phyloP scores from a whole-genome alignment of 495 filamentous ascomycete species.

The Apiosordaria backusii region DNA sequence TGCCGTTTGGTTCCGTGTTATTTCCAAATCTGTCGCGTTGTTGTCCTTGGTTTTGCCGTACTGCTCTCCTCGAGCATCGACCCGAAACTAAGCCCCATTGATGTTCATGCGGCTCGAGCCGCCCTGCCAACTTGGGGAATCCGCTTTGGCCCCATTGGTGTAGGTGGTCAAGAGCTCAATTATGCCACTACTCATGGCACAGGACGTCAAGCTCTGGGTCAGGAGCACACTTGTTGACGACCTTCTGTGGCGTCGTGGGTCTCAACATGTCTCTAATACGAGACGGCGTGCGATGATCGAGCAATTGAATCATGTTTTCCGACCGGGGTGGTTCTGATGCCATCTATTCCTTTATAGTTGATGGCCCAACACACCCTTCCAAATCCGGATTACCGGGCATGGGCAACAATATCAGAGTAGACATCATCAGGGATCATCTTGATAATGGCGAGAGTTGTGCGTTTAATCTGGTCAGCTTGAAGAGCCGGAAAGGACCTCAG shows the following conservation, averaged over 20 bases:
- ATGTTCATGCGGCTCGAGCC: not conserved
- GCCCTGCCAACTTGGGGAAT: not conserved
- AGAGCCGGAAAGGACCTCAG: conserved; percentile 85
- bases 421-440: conserved; percentile 83
- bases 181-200: not conserved
- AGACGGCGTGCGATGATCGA: not conserved
- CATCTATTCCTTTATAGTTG: not conserved
- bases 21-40: not conserved
- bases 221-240: not conserved
- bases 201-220: not conserved
- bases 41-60: not conserved
- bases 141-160: not conserved
- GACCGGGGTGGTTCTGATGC: not conserved
- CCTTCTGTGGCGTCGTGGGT: not conserved
- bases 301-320: too few relatives aligned
- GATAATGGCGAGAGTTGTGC: conserved; percentile 71
- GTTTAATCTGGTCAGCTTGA: conserved; percentile 75
- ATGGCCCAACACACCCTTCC: not conserved
- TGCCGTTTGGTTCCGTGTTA: not conserved
- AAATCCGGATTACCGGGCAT: conserved; percentile 59
- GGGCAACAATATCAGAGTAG: conserved; percentile 81
- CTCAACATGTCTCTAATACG: not conserved
- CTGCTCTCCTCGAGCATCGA: not conserved
- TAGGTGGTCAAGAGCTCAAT: not conserved
- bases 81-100: not conserved